Evolutionary conservation across 2,329 filamentous ascomycete genomes (phyloP).

Genomic region (Cladosporium sp.): DNA sequence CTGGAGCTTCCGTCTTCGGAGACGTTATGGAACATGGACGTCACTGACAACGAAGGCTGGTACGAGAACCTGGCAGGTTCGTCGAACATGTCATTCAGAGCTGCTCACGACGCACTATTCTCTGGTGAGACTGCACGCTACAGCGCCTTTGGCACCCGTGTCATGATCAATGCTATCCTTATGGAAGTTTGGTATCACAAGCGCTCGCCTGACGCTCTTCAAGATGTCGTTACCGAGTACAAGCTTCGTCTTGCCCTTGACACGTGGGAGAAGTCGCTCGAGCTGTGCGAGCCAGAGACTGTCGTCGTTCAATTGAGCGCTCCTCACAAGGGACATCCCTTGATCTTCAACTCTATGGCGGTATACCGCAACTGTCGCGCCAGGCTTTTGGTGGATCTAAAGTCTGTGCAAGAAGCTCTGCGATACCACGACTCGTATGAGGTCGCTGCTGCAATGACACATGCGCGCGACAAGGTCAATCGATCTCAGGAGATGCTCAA

Average conservation of each 20-base stretch:
- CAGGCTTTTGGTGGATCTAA: conserved; percentile 89
- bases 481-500: conserved; percentile 97
- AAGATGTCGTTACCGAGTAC: conserved; percentile 97
- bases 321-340: conserved; percentile 89
- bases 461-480: conserved; percentile 88
- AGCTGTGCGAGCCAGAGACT: conserved; percentile 85
- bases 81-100: conserved; percentile 78
- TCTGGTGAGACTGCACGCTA: conserved; percentile 86
- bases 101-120: conserved; percentile 92
- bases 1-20: conserved; percentile 90
- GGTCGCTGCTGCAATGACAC: conserved; percentile 93
- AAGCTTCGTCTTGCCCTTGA: conserved; percentile 92
- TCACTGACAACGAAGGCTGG: conserved; percentile 76
- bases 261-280: conserved; percentile 97
- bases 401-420: conserved; percentile 90
- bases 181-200: conserved; percentile 99
- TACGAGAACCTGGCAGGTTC: conserved; percentile 68
- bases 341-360: conserved; percentile 97
- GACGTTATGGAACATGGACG: conserved; percentile 84
- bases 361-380: conserved; percentile 92
- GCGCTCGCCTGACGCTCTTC: conserved; percentile 92
- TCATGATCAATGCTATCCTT: conserved; percentile 98
- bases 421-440: conserved; percentile 97
- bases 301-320: conserved; percentile 86
- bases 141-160: conserved; percentile 92